phyloP scores from a whole-genome alignment of 371 early-diverging fungal species.

The Apophysomyces trapeziformis region DNA sequence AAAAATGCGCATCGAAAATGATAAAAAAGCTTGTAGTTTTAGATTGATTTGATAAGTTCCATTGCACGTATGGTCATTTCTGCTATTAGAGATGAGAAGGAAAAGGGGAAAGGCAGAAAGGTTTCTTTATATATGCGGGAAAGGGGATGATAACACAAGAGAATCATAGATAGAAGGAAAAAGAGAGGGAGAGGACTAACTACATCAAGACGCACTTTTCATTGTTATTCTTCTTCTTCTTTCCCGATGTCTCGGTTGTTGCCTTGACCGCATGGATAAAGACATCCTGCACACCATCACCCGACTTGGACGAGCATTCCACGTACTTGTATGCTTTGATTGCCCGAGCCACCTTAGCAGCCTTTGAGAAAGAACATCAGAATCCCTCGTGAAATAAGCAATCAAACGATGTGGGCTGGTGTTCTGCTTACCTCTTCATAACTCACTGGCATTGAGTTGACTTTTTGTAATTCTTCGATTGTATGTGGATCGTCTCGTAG shows the following conservation, averaged over 20 bases:
- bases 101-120: background rate
- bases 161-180: background rate
- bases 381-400: background rate
- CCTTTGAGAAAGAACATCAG: slow-evolving; percentile 3
- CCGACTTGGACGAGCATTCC: slow-evolving; percentile 22
- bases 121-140: background rate
- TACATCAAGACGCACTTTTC: slow-evolving; percentile 35
- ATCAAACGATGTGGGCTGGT: background rate
- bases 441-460: slow-evolving; percentile 26
- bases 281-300: slow-evolving; percentile 19
- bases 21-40: no score
- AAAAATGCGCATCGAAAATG: no score
- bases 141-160: background rate
- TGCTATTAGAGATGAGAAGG: no score
- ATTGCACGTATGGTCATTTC: no score
- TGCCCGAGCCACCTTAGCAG: background rate
- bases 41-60: no score
- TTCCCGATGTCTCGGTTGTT: slow-evolving; percentile 3
- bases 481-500: slow-evolving; percentile 43
- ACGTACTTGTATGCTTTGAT: slow-evolving; percentile 19
- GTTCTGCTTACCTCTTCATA: slow-evolving; percentile 31
- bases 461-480: slow-evolving; percentile 26
- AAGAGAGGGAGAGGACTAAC: background rate
- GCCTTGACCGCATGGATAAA: slow-evolving; percentile 21
- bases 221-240: slow-evolving; percentile 21